These are phyloP conservation scores for Apiospora hydei DNA, from an alignment of 2,329 filamentous ascomycete species.

Conservation along the genomic window DNA sequence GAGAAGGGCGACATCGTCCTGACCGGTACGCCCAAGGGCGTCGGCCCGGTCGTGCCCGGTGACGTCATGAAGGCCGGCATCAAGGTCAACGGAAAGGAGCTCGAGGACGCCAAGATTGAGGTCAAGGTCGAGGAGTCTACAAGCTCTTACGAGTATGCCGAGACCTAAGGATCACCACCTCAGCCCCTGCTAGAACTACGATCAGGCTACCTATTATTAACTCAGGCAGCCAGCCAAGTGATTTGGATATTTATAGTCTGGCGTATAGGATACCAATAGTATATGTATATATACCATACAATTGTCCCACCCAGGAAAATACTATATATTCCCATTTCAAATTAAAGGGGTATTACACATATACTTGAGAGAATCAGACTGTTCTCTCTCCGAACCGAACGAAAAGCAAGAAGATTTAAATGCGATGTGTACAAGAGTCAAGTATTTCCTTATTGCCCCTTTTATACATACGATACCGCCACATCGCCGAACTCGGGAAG, in stretches of 20 bases:
- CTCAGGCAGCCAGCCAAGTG: background rate
- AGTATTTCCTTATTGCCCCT: background rate
- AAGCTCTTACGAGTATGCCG: constrained; percentile 77
- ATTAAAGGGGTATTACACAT: background rate
- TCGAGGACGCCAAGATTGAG: constrained; percentile 85
- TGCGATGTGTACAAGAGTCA: background rate
- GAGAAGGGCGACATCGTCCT: constrained; percentile 91
- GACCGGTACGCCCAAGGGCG: constrained; percentile 97
- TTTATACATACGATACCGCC: background rate
- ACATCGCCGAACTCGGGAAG: background rate
- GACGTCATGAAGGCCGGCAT: constrained; percentile 89
- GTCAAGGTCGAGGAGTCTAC: constrained; percentile 82
- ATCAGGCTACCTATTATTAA: background rate
- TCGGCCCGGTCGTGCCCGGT: constrained; percentile 83
- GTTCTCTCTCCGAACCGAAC: background rate
- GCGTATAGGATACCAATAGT: background rate
- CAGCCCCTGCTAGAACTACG: background rate
- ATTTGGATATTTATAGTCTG: background rate
- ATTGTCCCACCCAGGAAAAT: background rate
- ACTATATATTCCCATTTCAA: background rate
- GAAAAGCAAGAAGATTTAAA: background rate
- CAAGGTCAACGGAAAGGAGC: constrained; percentile 78
- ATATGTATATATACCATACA: background rate
- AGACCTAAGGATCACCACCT: constrained; percentile 61
- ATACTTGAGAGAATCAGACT: background rate